These are phyloP conservation scores for Puccinia triticina DNA, from an alignment of 1,284 basidiomycete species.

Conservation along the genomic window DNA sequence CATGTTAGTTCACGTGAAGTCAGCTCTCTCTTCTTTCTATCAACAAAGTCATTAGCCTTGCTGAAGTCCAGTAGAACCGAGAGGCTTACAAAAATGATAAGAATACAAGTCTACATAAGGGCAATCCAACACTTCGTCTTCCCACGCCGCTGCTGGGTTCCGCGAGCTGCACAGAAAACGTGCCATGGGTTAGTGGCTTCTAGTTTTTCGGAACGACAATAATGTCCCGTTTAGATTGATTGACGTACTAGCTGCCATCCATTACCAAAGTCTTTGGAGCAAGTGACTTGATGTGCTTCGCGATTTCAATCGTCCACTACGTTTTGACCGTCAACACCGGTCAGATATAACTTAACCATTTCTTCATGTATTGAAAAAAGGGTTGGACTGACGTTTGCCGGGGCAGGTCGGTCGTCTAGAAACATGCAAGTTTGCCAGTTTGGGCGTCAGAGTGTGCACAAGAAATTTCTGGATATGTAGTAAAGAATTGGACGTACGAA, in stretches of 20 bases:
- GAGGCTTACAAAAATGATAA: slow-evolving; percentile 47
- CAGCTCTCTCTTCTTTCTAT: not conserved
- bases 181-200: not conserved
- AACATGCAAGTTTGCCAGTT: not conserved
- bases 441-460: not conserved
- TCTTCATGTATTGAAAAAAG: not conserved
- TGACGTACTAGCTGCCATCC: slow-evolving; percentile 49
- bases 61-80: not conserved
- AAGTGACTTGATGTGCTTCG: slow-evolving; percentile 41
- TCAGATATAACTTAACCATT: not conserved
- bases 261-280: slow-evolving; percentile 50
- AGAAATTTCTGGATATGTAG: not conserved
- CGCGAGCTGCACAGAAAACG: slow-evolving; percentile 14
- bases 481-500: slow-evolving; percentile 8
- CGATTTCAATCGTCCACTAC: slow-evolving; percentile 48
- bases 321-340: not conserved
- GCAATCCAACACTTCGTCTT: slow-evolving; percentile 41
- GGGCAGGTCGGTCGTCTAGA: slow-evolving; percentile 10
- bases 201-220: no score
- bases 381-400: not conserved
- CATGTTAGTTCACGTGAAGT: not conserved
- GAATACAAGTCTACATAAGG: slow-evolving; percentile 36
- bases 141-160: slow-evolving; percentile 24
- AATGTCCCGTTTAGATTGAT: not conserved
- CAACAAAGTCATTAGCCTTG: not conserved